Percentiles rank a stretch among this genome's conserved stretches.
phyloP scores from a whole-genome alignment of 2,329 filamentous ascomycete genomes.

The Pseudocercospora fijiensis region DNA sequence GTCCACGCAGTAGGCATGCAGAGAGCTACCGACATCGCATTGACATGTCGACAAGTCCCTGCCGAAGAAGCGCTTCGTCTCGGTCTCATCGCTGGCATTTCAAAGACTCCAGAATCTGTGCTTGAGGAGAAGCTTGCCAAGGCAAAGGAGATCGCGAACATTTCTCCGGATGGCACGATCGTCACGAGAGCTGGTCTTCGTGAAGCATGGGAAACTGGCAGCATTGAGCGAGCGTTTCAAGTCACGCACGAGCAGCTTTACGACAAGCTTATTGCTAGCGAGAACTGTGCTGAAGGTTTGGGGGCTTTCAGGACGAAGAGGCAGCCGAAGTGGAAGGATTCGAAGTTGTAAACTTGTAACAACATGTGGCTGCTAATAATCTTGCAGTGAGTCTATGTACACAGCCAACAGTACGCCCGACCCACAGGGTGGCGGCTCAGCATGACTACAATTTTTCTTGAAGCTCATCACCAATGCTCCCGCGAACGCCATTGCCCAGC shows the following conservation, averaged over 20 bases:
- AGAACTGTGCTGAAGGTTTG: constrained; percentile 51
- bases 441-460: too few relatives aligned
- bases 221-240: constrained; percentile 43
- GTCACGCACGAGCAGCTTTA: constrained; percentile 45
- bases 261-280: constrained; percentile 41
- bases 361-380: not conserved
- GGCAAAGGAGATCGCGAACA: constrained; percentile 36
- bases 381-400: not conserved
- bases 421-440: not conserved
- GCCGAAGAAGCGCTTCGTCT: constrained; percentile 46
- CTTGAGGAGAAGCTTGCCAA: constrained; percentile 38
- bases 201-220: constrained; percentile 41
- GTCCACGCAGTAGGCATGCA: constrained; percentile 52
- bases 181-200: constrained; percentile 41
- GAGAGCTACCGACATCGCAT: constrained; percentile 50
- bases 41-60: constrained; percentile 48
- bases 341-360: constrained; percentile 39
- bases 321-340: constrained; percentile 49
- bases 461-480: too few relatives aligned
- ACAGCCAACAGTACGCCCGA: not conserved
- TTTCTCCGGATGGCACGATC: constrained; percentile 40
- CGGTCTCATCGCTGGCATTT: constrained; percentile 43
- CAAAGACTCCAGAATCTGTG: constrained; percentile 34
- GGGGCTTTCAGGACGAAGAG: constrained; percentile 52
- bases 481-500: too few relatives aligned